phyloP scores from a whole-genome alignment of 1,139 yeast species.

The Kodamaea derodonti region DNA sequence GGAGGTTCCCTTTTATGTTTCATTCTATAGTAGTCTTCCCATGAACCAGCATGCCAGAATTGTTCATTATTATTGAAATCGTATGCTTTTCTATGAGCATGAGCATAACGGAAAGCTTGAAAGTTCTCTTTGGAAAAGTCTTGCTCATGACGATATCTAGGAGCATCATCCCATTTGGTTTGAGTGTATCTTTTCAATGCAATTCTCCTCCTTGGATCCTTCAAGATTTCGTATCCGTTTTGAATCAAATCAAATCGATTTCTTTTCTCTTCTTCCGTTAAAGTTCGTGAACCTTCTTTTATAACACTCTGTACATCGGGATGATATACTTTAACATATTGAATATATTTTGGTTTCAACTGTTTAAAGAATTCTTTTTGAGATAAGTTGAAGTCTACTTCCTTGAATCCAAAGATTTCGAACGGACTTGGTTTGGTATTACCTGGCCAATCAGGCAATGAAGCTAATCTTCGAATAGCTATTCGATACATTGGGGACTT shows the following conservation, averaged over 20 bases:
- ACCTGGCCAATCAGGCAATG: conserved; percentile 53
- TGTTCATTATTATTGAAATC: conserved; percentile 37
- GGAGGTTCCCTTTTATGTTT: conserved; percentile 36
- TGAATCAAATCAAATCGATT: conserved; percentile 67
- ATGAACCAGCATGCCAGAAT: conserved; percentile 66
- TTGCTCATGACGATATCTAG: conserved; percentile 8
- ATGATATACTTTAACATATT: conserved; percentile 76
- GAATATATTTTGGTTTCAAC: conserved; percentile 55
- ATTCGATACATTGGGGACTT: too few relatives aligned
- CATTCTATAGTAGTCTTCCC: conserved; percentile 63
- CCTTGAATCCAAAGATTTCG: conserved; percentile 55
- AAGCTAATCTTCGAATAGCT: too few relatives aligned
- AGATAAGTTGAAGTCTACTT: conserved; percentile 16
- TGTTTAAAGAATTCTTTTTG: conserved; percentile 35
- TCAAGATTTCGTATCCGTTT: conserved; percentile 69
- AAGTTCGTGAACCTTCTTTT: conserved; percentile 24
- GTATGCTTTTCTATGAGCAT: conserved; percentile 34
- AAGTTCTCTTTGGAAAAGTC: conserved; percentile 13
- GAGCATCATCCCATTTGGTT: conserved; percentile 24
- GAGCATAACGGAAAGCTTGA: conserved; percentile 34
- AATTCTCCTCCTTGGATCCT: conserved; percentile 45
- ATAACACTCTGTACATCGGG: conserved; percentile 58
- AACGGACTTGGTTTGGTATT: conserved; percentile 65
- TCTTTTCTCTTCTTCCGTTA: conserved; percentile 40
- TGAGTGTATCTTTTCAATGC: conserved; percentile 29